Conservation (phyloP, 2,329 filamentous ascomycete genomes). For the Teratosphaeria pseudoeucalypti region DNA sequence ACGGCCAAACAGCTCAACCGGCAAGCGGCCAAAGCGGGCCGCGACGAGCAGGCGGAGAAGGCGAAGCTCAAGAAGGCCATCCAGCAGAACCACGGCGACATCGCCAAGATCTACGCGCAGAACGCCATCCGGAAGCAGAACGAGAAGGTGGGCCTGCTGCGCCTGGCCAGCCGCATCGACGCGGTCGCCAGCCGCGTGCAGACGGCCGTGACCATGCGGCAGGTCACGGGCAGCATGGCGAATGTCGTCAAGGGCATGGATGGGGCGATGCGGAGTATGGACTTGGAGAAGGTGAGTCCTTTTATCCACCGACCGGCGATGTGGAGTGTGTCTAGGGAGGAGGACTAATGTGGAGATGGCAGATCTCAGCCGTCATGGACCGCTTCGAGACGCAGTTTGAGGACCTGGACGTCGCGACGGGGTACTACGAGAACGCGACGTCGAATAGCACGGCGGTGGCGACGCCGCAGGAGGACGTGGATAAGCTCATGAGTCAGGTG, state of each 20-base stretch:
- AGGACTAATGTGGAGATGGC: background rate
- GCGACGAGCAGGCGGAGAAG: constrained; percentile 52
- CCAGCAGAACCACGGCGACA: constrained; percentile 47
- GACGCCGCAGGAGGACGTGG: constrained; percentile 74
- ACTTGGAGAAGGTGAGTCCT: constrained; percentile 46
- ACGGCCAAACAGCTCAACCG: constrained; percentile 53
- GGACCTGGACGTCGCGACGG: constrained; percentile 41
- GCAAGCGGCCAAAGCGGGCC: constrained; percentile 51
- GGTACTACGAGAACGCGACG: constrained; percentile 80
- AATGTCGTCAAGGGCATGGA: constrained; percentile 54
- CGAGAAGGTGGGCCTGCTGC: constrained; percentile 49
- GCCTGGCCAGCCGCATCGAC: constrained; percentile 49
- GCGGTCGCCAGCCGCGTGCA: constrained; percentile 50
- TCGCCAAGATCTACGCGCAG: constrained; percentile 53
- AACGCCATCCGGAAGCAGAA: constrained; percentile 55
- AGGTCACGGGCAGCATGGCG: constrained; percentile 51
- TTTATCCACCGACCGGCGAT: background rate
- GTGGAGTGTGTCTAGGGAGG: background rate
- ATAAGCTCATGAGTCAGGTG: constrained; percentile 72
- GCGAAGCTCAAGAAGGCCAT: constrained; percentile 55
- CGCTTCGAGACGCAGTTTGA: constrained; percentile 51
- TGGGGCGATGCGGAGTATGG: constrained; percentile 53
- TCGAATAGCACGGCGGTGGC: constrained; percentile 64
- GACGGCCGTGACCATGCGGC: constrained; percentile 53
- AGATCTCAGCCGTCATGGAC: constrained; percentile 58